Percentiles rank a stretch among this genome's conserved stretches.
These are phyloP conservation scores for Lentithecium fluviatile DNA, from an alignment of 495 filamentous ascomycete genomes.

Conservation along the genomic window DNA sequence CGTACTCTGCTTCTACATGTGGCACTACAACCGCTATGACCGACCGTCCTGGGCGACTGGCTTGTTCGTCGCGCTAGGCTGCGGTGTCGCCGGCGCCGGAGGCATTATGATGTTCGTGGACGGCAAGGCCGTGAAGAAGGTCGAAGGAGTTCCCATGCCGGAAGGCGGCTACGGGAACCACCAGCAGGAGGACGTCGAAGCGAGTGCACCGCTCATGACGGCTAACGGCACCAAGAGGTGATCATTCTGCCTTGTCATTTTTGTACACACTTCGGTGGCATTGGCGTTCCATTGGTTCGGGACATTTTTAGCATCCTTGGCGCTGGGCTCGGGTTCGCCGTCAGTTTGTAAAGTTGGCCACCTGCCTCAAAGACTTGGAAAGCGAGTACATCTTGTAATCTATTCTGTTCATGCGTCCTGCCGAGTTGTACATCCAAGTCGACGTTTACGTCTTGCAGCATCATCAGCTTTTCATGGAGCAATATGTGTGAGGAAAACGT, in stretches of 20 bases:
- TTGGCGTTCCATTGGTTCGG: constrained; percentile 3
- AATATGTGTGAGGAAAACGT: no score
- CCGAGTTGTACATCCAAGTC: no score
- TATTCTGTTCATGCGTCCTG: no score
- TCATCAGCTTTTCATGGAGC: no score
- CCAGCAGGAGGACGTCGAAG: constrained; percentile 5
- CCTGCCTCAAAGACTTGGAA: neutral
- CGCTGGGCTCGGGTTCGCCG: neutral
- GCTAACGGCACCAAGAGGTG: constrained; percentile 9
- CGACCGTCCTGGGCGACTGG: constrained; percentile 75
- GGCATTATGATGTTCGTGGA: constrained; percentile 69
- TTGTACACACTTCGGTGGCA: neutral
- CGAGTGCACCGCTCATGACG: neutral
- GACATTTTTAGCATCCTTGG: constrained; percentile 9
- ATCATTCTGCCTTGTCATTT: constrained; percentile 1
- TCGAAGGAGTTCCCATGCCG: constrained; percentile 56
- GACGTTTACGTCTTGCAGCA: no score
- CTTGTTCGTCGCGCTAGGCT: constrained; percentile 68
- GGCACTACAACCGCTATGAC: constrained; percentile 64
- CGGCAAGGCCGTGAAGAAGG: constrained; percentile 55
- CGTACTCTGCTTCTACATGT: constrained; percentile 74
- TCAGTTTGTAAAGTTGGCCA: constrained; percentile 1
- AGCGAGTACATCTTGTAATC: no score
- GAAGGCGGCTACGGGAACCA: neutral
- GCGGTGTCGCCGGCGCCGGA: constrained; percentile 64